Evolutionary conservation across 2,329 filamentous ascomycete genomes (phyloP).

Genomic region (Botryotinia narcissicola): DNA sequence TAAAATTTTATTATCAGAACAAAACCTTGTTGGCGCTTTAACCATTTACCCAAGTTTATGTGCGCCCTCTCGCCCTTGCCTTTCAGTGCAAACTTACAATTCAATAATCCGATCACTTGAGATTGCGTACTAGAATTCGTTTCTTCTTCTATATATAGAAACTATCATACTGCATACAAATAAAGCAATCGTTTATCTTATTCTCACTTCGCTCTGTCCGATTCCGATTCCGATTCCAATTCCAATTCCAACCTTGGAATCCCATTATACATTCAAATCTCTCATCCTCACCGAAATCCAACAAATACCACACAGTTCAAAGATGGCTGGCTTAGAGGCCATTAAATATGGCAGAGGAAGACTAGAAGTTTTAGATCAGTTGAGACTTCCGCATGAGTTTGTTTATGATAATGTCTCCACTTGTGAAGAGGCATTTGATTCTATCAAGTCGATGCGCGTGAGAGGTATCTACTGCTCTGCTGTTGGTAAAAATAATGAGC

Average conservation of each 20-base stretch:
- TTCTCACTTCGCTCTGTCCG: neutral
- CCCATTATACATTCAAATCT: neutral
- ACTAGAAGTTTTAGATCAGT: slow-evolving; percentile 77
- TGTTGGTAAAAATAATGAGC: neutral
- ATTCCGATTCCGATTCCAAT: neutral
- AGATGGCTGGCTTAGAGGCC: slow-evolving; percentile 59
- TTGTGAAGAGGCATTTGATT: slow-evolving; percentile 74
- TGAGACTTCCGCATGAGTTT: slow-evolving; percentile 76
- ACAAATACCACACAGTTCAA: neutral
- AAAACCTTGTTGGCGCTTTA: neutral
- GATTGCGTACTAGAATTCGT: neutral
- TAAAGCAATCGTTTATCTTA: neutral
- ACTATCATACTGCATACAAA: neutral
- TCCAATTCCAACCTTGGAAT: neutral
- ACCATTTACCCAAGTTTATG: neutral
- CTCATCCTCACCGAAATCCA: neutral
- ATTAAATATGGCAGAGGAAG: slow-evolving; percentile 72
- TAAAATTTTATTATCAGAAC: neutral
- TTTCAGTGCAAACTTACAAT: neutral
- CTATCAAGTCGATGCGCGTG: slow-evolving; percentile 76
- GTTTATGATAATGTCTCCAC: slow-evolving; percentile 72
- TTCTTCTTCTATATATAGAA: neutral
- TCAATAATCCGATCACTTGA: neutral
- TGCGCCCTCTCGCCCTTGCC: neutral
- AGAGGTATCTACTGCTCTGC: slow-evolving; percentile 47